These are phyloP conservation scores for Boechera divaricarpa DNA, from an alignment of 345 rosid genomes.

Conservation along the genomic window DNA sequence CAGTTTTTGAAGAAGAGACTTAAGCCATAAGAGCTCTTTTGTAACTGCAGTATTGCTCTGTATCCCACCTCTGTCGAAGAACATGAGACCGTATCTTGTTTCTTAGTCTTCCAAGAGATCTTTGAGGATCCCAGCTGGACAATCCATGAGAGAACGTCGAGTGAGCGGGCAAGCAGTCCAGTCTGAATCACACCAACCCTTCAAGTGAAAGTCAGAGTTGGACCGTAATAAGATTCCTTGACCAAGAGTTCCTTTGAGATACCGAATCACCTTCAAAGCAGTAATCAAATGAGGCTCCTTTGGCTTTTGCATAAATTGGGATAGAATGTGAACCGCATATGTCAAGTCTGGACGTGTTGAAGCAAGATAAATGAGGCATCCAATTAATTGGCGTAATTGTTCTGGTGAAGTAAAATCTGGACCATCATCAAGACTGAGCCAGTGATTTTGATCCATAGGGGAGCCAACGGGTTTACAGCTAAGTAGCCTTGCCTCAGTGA, in stretches of 20 bases:
- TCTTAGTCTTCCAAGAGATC: neutral
- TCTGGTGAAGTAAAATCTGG: rapidly evolving
- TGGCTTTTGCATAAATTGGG: neutral
- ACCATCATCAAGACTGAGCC: neutral
- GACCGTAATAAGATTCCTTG: neutral
- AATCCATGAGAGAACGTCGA: neutral
- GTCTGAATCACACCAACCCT: neutral
- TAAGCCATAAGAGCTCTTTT: too few relatives aligned
- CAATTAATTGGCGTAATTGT: neutral
- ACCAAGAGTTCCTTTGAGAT: neutral
- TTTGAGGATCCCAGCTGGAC: neutral
- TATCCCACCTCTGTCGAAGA: neutral
- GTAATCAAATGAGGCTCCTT: neutral
- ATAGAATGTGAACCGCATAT: neutral
- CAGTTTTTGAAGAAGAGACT: too few relatives aligned
- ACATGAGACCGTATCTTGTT: neutral
- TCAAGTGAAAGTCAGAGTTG: neutral
- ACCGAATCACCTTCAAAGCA: neutral
- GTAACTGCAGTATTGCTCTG: neutral
- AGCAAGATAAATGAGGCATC: neutral
- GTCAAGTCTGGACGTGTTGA: neutral
- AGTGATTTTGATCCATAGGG: neutral
- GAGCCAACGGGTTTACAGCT: too few relatives aligned
- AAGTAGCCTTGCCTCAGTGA: too few relatives aligned
- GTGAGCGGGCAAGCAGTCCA: neutral